Evolutionary conservation across 192 early-diverging fungal species (phyloP).

Genomic region (Rhizophlyctis rosea): DNA sequence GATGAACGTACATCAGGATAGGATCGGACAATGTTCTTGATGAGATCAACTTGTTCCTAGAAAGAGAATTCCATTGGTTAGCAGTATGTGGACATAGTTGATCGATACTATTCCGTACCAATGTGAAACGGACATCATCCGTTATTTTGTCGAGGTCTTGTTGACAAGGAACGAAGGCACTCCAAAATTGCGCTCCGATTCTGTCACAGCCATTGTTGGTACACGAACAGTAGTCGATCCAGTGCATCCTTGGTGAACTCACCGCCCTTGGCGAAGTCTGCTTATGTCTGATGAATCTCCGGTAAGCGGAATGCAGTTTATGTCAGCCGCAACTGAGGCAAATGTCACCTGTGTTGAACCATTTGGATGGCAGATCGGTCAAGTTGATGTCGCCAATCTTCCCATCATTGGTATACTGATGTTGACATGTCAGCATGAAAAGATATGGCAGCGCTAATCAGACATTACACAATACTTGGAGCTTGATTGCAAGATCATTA

Average conservation of each 20-base stretch:
- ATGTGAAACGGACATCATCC: slow-evolving; percentile 29
- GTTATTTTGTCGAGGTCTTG: slow-evolving; percentile 9
- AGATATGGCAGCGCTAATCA: neutral
- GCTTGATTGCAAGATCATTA: slow-evolving; percentile 25
- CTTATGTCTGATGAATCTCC: slow-evolving; percentile 41
- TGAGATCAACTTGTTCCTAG: slow-evolving; percentile 59
- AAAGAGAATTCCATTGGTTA: neutral
- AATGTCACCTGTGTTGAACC: slow-evolving; percentile 21
- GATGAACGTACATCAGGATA: slow-evolving; percentile 37
- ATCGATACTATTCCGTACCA: slow-evolving; percentile 10
- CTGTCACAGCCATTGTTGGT: neutral
- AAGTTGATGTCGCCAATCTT: slow-evolving; percentile 25
- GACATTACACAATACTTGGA: slow-evolving; percentile 11
- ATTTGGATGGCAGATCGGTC: slow-evolving; percentile 13
- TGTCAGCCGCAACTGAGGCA: too few relatives aligned
- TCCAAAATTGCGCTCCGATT: slow-evolving; percentile 41
- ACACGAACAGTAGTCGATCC: too few relatives aligned
- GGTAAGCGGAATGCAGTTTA: too few relatives aligned
- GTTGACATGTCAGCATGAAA: neutral
- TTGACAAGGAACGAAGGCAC: slow-evolving; percentile 33
- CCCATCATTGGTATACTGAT: slow-evolving; percentile 5
- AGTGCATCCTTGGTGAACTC: too few relatives aligned
- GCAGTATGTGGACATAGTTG: neutral
- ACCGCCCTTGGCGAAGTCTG: slow-evolving; percentile 25
- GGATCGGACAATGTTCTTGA: slow-evolving; percentile 51